These are phyloP conservation scores for Acanthamoeba healyi DNA, from an alignment of 208 protist species.

Conservation along the genomic window DNA sequence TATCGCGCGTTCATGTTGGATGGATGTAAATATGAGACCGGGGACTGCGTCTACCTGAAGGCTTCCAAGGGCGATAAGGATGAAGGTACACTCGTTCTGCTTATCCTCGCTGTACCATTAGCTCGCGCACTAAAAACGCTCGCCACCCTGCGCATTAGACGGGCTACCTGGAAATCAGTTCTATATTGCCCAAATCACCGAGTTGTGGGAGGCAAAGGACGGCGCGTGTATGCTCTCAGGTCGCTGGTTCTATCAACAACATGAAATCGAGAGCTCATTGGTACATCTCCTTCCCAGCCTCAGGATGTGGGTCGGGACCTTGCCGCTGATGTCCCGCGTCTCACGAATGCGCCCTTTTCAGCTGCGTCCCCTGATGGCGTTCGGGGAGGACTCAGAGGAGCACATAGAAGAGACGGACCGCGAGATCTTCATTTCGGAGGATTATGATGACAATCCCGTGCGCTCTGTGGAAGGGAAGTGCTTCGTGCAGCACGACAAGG, in stretches of 20 bases:
- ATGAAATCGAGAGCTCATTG: constrained; percentile 10
- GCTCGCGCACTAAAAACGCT: no score
- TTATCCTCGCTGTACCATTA: no score
- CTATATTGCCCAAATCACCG: constrained; percentile 65
- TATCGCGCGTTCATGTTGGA: constrained; percentile 5
- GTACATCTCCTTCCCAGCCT: neutral
- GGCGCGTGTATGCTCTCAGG: constrained; percentile 46
- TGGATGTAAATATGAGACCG: constrained; percentile 48
- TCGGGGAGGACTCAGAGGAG: neutral
- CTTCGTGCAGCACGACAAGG: constrained; percentile 37
- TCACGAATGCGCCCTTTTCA: neutral
- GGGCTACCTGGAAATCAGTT: neutral
- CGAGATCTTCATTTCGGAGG: constrained; percentile 69
- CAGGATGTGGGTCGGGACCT: neutral
- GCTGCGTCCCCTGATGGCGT: neutral
- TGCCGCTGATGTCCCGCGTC: neutral
- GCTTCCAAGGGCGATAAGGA: neutral
- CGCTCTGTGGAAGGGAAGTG: constrained; percentile 45
- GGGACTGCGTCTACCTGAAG: constrained; percentile 46
- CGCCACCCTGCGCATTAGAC: neutral
- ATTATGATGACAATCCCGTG: constrained; percentile 73
- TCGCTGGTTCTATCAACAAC: constrained; percentile 65
- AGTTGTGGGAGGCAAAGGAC: constrained; percentile 62
- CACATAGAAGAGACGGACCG: neutral
- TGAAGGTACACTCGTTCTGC: neutral